Base-by-base conservation (phyloP, 257 asterid genomes). In the Solanum clarkiae region DNA sequence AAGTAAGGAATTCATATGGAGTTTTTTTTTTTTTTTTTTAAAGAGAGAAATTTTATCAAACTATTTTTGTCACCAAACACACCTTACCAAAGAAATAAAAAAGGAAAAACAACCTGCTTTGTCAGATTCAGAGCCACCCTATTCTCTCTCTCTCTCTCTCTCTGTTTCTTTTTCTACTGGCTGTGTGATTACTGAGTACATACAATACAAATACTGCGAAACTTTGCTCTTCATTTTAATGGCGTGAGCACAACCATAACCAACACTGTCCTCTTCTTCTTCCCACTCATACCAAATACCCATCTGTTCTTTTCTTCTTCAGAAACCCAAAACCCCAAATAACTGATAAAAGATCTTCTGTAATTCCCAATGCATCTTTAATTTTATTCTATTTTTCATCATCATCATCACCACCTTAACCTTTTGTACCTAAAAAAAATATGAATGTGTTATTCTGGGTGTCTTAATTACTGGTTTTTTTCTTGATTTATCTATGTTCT, bases 41-140 rank as follows among this genome's bases (percentile, higher is more conserved):
- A 47, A 47, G 10, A 47, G 10, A 47, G 3, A 1, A 47, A 47
- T 11, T 51, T 10, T 5, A 36, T 6, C 20, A 65, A 65, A 65
- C 29, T 66, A 14, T 14, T 29, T 65, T 66, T 66, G 20, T 0
- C 20, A 29, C 80, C 54, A 70, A 42, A 70, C 80, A 42, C 54
- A 42, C 6, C 80, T 53, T 70, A 60, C 32, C 6, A 69, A 18
- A 40, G 10, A 36, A 42, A 42, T 17, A 72, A 49, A 4, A 13
- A 77, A 51, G 42, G 2, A 51, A 22, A 44, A 40, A 42, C 26
- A 10, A 20, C 36, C 44, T 14, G 74, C 15, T 82, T 63, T 82
- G 85, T 84, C 86, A 69, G 80, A 69, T 70, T 84, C 86, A 84
- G 86, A 84, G 80, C 81, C 82, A 84, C 69, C 86, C 26, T 80